These are phyloP conservation scores for Xylaria cubensis DNA, from an alignment of 495 filamentous ascomycete species.

Conservation along the genomic window DNA sequence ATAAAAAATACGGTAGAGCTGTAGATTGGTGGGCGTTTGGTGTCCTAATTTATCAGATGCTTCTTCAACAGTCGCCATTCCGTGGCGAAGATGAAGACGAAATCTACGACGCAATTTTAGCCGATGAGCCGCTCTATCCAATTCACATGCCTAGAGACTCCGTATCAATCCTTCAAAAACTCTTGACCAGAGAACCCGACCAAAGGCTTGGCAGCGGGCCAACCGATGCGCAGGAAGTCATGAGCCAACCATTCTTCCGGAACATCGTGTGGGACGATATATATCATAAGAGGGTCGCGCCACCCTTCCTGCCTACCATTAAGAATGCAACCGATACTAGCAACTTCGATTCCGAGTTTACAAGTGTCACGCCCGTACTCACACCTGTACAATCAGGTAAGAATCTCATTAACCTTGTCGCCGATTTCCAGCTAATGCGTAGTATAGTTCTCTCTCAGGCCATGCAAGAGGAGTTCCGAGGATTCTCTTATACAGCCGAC, in stretches of 20 bases:
- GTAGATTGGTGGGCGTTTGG: constrained; percentile 99
- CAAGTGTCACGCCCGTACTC: constrained; percentile 95
- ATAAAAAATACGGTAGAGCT: constrained; percentile 98
- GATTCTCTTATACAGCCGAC: constrained; percentile 84
- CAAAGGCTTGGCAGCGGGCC: constrained; percentile 90
- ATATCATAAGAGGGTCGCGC: constrained; percentile 87
- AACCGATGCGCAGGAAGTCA: constrained; percentile 98
- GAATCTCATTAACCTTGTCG: constrained; percentile 1
- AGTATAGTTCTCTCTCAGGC: constrained; percentile 87
- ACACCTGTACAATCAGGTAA: constrained; percentile 97
- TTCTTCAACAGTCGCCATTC: constrained; percentile 98
- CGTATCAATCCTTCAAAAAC: constrained; percentile 96
- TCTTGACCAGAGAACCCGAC: constrained; percentile 94
- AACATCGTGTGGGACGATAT: constrained; percentile 99
- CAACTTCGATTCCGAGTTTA: constrained; percentile 99
- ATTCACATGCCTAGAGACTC: constrained; percentile 99
- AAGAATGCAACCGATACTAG: constrained; percentile 93
- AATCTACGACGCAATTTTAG: constrained; percentile 98
- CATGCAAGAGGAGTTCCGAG: constrained; percentile 99
- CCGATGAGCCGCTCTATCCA: constrained; percentile 96
- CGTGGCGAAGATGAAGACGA: constrained; percentile 99
- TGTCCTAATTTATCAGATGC: constrained; percentile 99
- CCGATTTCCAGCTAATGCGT: constrained; percentile 33
- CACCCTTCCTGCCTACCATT: constrained; percentile 89
- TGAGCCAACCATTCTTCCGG: constrained; percentile 98